Percentiles rank a stretch among this genome's conserved stretches.
Conservation (phyloP, 371 early-diverging fungal species). For the Capniomyces stellatus region DNA sequence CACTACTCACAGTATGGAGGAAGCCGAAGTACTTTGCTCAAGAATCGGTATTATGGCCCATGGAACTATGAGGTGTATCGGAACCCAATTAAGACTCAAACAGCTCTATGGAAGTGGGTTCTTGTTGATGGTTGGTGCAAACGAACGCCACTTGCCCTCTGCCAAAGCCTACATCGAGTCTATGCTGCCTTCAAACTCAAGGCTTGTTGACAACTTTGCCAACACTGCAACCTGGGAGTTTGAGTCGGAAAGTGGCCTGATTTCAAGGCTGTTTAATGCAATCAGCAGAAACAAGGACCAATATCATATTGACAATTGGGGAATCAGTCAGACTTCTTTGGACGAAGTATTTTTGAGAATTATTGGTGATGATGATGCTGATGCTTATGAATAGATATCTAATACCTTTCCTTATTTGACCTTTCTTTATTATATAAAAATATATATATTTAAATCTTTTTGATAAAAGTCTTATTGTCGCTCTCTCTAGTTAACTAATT, state of each 20-base stretch:
- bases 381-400: too few species aligned
- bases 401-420: too few species aligned
- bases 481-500: too few species aligned
- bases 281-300: slow-evolving; percentile 21
- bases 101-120: slow-evolving; percentile 51
- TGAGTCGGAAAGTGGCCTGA: slow-evolving; percentile 23
- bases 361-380: slow-evolving; percentile 29
- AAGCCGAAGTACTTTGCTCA: slow-evolving; percentile 40
- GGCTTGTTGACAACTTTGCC: slow-evolving; percentile 32
- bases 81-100: slow-evolving; percentile 41
- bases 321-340: slow-evolving; percentile 37
- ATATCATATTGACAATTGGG: slow-evolving; percentile 39
- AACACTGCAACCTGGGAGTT: slow-evolving; percentile 40
- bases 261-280: slow-evolving; percentile 30
- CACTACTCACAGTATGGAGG: slow-evolving; percentile 58
- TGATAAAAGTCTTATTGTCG: too few species aligned
- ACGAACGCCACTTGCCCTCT: slow-evolving; percentile 26
- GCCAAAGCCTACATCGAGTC: slow-evolving; percentile 24
- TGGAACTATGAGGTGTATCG: slow-evolving; percentile 45
- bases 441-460: too few species aligned
- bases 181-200: slow-evolving; percentile 28
- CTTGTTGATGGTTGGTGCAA: slow-evolving; percentile 4
- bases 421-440: too few species aligned
- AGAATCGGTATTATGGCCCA: slow-evolving; percentile 55
- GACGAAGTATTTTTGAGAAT: slow-evolving; percentile 40